Conservation (phyloP, 2,329 filamentous ascomycete species). For the Pseudogymnoascus verrucosus region DNA sequence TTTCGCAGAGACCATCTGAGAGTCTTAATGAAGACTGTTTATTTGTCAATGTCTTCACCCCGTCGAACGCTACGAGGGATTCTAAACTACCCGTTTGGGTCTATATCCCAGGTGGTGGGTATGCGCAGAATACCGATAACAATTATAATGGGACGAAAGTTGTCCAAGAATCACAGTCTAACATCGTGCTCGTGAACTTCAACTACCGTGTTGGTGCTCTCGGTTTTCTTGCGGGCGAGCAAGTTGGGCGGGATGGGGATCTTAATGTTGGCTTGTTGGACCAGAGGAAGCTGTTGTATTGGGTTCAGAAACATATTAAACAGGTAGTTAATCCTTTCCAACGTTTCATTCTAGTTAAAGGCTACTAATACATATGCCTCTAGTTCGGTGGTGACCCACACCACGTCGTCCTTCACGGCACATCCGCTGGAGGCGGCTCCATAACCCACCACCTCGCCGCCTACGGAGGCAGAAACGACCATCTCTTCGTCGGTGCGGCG, state of each 20-base stretch:
- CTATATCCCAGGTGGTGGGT: constrained; percentile 44
- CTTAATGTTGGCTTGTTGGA: constrained; percentile 59
- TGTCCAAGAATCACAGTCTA: constrained; percentile 35
- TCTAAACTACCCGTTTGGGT: constrained; percentile 46
- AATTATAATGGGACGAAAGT: constrained; percentile 44
- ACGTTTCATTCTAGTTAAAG: background rate
- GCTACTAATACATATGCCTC: background rate
- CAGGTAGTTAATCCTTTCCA: constrained; percentile 27
- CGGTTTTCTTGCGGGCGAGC: constrained; percentile 53
- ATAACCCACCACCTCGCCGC: constrained; percentile 28
- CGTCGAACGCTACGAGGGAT: constrained; percentile 30
- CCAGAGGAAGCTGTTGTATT: constrained; percentile 50
- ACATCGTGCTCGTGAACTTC: constrained; percentile 50
- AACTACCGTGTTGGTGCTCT: constrained; percentile 56
- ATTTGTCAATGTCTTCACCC: constrained; percentile 38
- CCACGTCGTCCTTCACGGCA: constrained; percentile 37
- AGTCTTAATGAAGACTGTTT: constrained; percentile 36
- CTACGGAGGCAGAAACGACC: constrained; percentile 1
- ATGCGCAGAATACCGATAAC: constrained; percentile 39
- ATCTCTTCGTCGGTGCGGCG: constrained; percentile 15
- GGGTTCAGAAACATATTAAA: constrained; percentile 53
- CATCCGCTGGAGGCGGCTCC: constrained; percentile 35
- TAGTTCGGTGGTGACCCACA: constrained; percentile 34
- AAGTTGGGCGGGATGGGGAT: constrained; percentile 45
- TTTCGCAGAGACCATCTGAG: constrained; percentile 21